Evolutionary conservation across 179 eudicot genomes (phyloP).

Genomic region (Spergularia azorica): DNA sequence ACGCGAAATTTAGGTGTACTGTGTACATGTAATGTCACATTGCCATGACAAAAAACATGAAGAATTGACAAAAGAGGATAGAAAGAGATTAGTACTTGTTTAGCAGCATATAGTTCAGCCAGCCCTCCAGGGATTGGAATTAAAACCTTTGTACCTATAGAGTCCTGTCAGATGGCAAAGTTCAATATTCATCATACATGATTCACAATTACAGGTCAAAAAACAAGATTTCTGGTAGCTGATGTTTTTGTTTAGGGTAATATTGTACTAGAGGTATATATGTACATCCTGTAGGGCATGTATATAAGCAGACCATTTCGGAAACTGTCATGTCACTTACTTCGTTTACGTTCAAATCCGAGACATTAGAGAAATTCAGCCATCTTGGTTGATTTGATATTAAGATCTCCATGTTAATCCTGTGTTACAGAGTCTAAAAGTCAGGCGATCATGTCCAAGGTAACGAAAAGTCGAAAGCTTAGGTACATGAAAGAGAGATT

Average conservation of each 20-base stretch:
- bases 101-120: slow-evolving; percentile 70
- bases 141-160: slow-evolving; percentile 63
- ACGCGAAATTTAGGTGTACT: background rate
- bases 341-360: slow-evolving; percentile 44
- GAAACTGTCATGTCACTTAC: slow-evolving; percentile 26
- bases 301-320: background rate
- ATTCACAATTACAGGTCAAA: background rate
- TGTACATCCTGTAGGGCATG: background rate
- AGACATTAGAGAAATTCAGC: slow-evolving; percentile 65
- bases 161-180: slow-evolving; percentile 43
- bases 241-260: too few relatives aligned
- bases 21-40: background rate
- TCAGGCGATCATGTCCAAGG: background rate
- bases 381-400: slow-evolving; percentile 78
- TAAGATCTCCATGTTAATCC: slow-evolving; percentile 68
- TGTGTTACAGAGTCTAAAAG: slow-evolving; percentile 24
- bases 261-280: too few relatives aligned
- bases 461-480: background rate
- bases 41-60: background rate
- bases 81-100: slow-evolving; percentile 50
- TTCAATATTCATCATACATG: background rate
- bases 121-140: slow-evolving; percentile 73
- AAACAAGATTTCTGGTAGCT: background rate
- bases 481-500: background rate
- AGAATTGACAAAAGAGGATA: background rate